A percentile compares a stretch with the other conserved stretches of the same genome.
Evolutionary conservation across 495 filamentous ascomycete genomes (phyloP).

Genomic region (Penicillium taxi): DNA sequence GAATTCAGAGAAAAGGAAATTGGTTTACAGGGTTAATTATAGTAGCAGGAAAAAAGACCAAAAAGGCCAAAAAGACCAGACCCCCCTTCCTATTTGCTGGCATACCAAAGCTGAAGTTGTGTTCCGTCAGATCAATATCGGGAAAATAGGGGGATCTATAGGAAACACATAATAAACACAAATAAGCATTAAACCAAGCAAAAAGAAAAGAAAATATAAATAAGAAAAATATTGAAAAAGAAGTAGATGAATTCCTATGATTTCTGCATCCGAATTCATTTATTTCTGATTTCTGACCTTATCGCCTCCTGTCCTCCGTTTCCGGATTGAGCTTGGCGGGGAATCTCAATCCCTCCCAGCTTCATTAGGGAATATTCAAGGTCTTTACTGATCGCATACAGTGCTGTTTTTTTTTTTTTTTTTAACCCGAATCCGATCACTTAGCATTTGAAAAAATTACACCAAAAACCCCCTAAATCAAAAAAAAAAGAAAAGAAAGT

Average conservation of each 20-base stretch:
- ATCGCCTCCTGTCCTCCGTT: slow-evolving; percentile 27
- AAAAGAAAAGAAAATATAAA: background rate
- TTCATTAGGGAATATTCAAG: too few species aligned
- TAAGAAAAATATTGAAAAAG: background rate
- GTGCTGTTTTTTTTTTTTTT: too few species aligned
- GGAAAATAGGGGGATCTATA: background rate
- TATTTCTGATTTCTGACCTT: slow-evolving; percentile 1
- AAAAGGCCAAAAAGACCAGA: too few species aligned
- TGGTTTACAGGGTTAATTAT: background rate
- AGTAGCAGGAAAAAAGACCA: too few species aligned
- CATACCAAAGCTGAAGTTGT: background rate
- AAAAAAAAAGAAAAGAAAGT: slow-evolving; percentile 15
- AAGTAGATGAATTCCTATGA: background rate
- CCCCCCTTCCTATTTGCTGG: too few species aligned
- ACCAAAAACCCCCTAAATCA: slow-evolving; percentile 6
- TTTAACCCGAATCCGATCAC: background rate
- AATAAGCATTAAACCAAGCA: background rate
- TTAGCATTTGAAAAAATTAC: slow-evolving; percentile 1
- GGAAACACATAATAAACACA: background rate
- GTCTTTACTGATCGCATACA: too few species aligned
- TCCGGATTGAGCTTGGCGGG: slow-evolving; percentile 36
- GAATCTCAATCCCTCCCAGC: slow-evolving; percentile 24
- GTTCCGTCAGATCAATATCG: background rate
- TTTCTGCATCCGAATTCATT: slow-evolving; percentile 1
- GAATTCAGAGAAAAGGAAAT: background rate